Conservation (phyloP, 495 filamentous ascomycete genomes). For the Terfezia boudieri region DNA sequence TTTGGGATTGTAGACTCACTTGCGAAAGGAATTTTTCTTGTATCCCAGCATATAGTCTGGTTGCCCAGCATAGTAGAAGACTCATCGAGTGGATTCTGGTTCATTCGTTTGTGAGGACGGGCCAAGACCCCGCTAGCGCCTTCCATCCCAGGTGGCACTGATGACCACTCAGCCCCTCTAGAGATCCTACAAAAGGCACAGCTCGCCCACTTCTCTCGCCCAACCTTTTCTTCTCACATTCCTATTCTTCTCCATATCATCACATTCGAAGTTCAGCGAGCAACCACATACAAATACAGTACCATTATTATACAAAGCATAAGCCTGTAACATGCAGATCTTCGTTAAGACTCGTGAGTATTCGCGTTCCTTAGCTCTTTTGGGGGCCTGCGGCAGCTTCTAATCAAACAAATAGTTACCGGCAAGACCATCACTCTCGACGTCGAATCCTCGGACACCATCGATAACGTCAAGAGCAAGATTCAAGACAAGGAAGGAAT, state of each 20-base stretch:
- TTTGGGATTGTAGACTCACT: too few species aligned
- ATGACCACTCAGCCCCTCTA: slow-evolving; percentile 1
- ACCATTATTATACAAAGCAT: background rate
- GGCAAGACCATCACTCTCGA: slow-evolving; percentile 18
- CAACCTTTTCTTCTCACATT: background rate
- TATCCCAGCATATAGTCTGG: too few species aligned
- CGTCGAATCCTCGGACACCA: slow-evolving; percentile 60
- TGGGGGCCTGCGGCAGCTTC: background rate
- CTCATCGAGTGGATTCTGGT: background rate
- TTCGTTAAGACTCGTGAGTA: slow-evolving; percentile 19
- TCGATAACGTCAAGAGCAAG: slow-evolving; percentile 98
- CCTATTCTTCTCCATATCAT: background rate
- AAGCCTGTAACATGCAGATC: slow-evolving; percentile 12
- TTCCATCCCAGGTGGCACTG: slow-evolving; percentile 5
- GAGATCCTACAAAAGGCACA: slow-evolving; percentile 2
- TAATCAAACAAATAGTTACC: slow-evolving; percentile 6
- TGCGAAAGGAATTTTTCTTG: too few species aligned
- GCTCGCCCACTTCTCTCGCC: slow-evolving; percentile 1
- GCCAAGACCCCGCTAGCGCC: slow-evolving; percentile 3
- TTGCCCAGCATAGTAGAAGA: too few species aligned
- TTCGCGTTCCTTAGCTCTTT: background rate
- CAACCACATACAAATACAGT: too few species aligned
- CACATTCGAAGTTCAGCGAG: background rate
- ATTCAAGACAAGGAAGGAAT: slow-evolving; percentile 99
- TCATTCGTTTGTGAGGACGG: background rate